phyloP scores from a whole-genome alignment of 164 flowering plant species.

The Vitis rupestris region DNA sequence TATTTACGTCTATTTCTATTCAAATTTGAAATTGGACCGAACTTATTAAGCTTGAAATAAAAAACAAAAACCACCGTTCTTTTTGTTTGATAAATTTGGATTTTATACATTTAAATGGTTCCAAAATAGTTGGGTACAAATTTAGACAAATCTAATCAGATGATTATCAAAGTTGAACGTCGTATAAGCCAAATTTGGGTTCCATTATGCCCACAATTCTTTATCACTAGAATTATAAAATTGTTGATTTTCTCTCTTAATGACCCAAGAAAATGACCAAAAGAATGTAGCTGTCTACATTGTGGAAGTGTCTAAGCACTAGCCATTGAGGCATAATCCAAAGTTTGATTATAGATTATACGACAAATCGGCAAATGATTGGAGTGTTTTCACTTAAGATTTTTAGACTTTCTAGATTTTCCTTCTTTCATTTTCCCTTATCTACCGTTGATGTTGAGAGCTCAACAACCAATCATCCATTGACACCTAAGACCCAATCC shows the following conservation, averaged over 20 bases:
- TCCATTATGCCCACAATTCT: no score
- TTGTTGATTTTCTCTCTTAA: neutral
- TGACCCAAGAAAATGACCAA: no score
- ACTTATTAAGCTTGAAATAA: no score
- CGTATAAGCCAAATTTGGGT: no score
- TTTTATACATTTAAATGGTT: no score
- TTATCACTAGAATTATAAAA: neutral
- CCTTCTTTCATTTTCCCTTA: neutral
- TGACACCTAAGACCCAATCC: slow-evolving; percentile 1
- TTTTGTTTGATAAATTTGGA: no score
- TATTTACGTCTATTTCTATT: no score
- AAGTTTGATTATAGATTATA: neutral
- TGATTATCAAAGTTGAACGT: no score
- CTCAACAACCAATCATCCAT: slow-evolving; percentile 17
- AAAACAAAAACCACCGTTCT: no score
- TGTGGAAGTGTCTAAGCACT: slow-evolving; percentile 7
- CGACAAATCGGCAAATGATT: slow-evolving; percentile 21
- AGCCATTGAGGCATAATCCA: slow-evolving; percentile 15
- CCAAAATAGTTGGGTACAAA: no score
- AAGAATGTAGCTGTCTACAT: neutral
- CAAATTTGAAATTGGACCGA: no score
- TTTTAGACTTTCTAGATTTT: neutral
- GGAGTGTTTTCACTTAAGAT: neutral
- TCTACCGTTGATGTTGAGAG: slow-evolving; percentile 9
- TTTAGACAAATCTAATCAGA: no score